A percentile compares a stretch with the other conserved stretches of the same genome.
Evolutionary conservation across 164 flowering plant species (phyloP).

Genomic region (Stephania yunnanensis): DNA sequence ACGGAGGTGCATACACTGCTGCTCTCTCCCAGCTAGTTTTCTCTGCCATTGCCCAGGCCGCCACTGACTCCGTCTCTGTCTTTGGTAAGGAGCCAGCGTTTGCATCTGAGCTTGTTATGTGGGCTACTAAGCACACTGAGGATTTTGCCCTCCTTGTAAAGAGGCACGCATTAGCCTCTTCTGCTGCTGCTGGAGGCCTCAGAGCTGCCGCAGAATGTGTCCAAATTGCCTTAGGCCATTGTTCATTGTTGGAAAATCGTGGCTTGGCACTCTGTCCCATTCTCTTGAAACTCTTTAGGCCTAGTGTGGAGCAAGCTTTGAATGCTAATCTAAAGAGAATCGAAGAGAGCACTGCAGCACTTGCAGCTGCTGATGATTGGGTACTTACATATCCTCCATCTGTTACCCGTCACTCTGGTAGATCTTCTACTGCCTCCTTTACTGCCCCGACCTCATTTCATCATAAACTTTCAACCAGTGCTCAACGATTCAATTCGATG

Average conservation of each 20-base stretch:
- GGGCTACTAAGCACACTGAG: slow-evolving; percentile 93
- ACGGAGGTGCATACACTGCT: slow-evolving; percentile 90
- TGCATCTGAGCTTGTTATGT: slow-evolving; percentile 88
- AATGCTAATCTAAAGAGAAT: slow-evolving; percentile 79
- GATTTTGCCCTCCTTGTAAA: slow-evolving; percentile 75
- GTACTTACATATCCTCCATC: slow-evolving; percentile 57
- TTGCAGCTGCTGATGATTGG: slow-evolving; percentile 99
- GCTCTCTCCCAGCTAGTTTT: slow-evolving; percentile 87
- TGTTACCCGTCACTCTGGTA: slow-evolving; percentile 48
- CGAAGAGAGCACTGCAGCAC: slow-evolving; percentile 87
- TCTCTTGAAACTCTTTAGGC: slow-evolving; percentile 77
- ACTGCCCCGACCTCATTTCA: slow-evolving; percentile 40
- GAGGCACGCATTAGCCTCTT: slow-evolving; percentile 75
- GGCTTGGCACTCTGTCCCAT: slow-evolving; percentile 89
- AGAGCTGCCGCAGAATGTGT: slow-evolving; percentile 96
- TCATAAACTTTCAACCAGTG: slow-evolving; percentile 83
- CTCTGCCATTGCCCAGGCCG: slow-evolving; percentile 90
- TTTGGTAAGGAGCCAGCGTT: slow-evolving; percentile 78
- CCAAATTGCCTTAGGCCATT: slow-evolving; percentile 89
- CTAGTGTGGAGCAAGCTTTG: slow-evolving; percentile 90
- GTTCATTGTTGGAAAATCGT: slow-evolving; percentile 80
- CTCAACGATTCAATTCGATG: slow-evolving; percentile 87
- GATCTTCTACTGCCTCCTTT: slow-evolving; percentile 36
- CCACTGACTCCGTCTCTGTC: slow-evolving; percentile 74
- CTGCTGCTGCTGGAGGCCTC: slow-evolving; percentile 93